Evolutionary conservation across 495 filamentous ascomycete genomes (phyloP), one percentile per base, ranked within the genome.

Genomic region (Penicillium odoratum): DNA sequence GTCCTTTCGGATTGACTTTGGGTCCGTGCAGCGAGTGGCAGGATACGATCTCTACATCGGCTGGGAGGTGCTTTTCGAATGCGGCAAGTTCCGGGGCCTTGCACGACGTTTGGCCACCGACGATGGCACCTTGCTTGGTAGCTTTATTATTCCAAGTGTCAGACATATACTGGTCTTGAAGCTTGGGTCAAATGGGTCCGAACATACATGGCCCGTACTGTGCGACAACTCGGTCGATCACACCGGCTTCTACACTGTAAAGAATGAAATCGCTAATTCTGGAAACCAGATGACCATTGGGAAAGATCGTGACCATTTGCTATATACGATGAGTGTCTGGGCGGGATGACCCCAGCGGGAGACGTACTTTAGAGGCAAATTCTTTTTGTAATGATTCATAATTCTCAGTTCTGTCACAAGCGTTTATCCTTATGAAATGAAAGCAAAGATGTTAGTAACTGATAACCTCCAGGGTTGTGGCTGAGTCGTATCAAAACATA

Each of bases 11-110:
- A 67, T 97, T 89, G 59, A 98, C 90, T 61, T 84, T 90, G 28
- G 94, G 94, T 0, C 94, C 94, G 69, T 98, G 95, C 26, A 98
- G 85, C 33, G 95, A 98, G 77, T 98, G 94, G 70, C 92, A 97
- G 1, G 93, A 97, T 54, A 98, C 84, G 59, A 98, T 96, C 63
- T 96, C 87, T 65, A 96, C 91, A 72, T 98, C 94, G 40, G 68
- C 55, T 4, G 94, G 95, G 16, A 98, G 84, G 74, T 97, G 81
- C 59, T 86, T 84, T 62, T 97, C 92, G 68, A 98, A 97, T 2
- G 93, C 93, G 40, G 86, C 86, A 63, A 98, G 93, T 73, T 98
- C 94, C 3, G 93, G 94, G 48, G 92, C 92, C 78, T 98, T 98
- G 79, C 95, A 98, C 4, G 95, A 98, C 2, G 94, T 98, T 73